Percentiles rank a stretch among this genome's conserved stretches.
Evolutionary conservation across 495 filamentous ascomycete species (phyloP).

Genomic region (Filosporella fistucella): DNA sequence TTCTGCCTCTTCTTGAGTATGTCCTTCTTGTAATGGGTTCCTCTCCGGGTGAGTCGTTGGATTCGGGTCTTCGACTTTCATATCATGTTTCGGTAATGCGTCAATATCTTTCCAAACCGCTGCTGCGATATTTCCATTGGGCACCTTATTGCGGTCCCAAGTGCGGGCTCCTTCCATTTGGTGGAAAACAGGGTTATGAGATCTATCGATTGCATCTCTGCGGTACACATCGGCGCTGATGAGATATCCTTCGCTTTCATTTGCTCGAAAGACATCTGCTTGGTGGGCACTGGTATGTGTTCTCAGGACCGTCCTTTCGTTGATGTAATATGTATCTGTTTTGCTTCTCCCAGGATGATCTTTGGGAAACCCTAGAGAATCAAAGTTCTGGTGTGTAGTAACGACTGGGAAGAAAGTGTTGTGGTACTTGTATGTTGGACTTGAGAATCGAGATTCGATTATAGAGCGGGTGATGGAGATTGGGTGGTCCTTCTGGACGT

Average conservation of each 20-base stretch:
- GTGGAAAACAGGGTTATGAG: conserved; percentile 95
- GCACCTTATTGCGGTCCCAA: conserved; percentile 69
- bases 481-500: conserved; percentile 85
- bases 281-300: conserved; percentile 96
- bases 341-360: conserved; percentile 86
- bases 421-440: conserved; percentile 67
- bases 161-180: conserved; percentile 95
- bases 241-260: conserved; percentile 73
- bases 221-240: conserved; percentile 96
- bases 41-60: conserved; percentile 71
- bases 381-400: conserved; percentile 85
- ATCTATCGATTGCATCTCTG: conserved; percentile 88
- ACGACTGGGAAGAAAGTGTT: conserved; percentile 79
- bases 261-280: conserved; percentile 75
- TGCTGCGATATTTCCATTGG: conserved; percentile 54
- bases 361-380: conserved; percentile 84
- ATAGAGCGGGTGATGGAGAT: conserved; percentile 85
- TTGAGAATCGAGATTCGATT: conserved; percentile 84
- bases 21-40: conserved; percentile 76
- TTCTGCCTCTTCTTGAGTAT: conserved; percentile 71
- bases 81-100: conserved; percentile 61
- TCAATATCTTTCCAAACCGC: conserved; percentile 63
- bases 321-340: conserved; percentile 95
- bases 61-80: conserved; percentile 80
- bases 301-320: conserved; percentile 74